Percentiles rank a stretch among this genome's conserved stretches.
These are phyloP conservation scores for Talaromyces proteolyticus DNA, from an alignment of 495 filamentous ascomycete genomes.

Conservation along the genomic window DNA sequence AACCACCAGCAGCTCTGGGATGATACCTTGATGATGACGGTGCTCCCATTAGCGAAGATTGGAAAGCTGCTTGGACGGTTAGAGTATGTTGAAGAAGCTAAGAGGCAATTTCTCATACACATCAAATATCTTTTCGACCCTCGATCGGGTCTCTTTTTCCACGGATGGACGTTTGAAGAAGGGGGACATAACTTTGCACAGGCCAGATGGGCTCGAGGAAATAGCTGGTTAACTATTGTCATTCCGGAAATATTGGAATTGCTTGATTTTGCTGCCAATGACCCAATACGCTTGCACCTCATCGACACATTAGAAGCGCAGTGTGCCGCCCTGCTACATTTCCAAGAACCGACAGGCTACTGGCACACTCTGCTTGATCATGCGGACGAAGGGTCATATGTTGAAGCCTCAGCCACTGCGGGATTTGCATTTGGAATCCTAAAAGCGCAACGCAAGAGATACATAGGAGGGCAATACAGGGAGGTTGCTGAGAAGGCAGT, in stretches of 20 bases:
- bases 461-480: constrained; percentile 46
- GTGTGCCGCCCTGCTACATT: constrained; percentile 46
- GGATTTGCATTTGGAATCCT: constrained; percentile 72
- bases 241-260: constrained; percentile 69
- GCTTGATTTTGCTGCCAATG: constrained; percentile 45
- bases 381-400: constrained; percentile 53
- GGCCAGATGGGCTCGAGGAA: constrained; percentile 64
- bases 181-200: constrained; percentile 66
- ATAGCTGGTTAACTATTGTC: constrained; percentile 66
- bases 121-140: constrained; percentile 68
- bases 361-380: constrained; percentile 67
- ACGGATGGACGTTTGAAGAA: constrained; percentile 66
- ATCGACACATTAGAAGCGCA: constrained; percentile 57
- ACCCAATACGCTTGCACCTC: constrained; percentile 57
- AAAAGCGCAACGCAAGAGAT: constrained; percentile 61
- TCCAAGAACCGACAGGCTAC: constrained; percentile 51
- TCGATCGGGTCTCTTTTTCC: constrained; percentile 62
- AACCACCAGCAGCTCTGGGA: constrained; percentile 72
- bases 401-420: constrained; percentile 66
- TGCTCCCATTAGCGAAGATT: constrained; percentile 69
- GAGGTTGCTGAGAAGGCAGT: constrained; percentile 54
- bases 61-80: constrained; percentile 57
- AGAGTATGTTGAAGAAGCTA: constrained; percentile 66
- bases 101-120: constrained; percentile 65
- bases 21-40: constrained; percentile 78